Percentiles rank a stretch among this genome's conserved stretches.
Conservation (phyloP, 176 grass and related monocot genomes). For the Oryza australiensis region DNA sequence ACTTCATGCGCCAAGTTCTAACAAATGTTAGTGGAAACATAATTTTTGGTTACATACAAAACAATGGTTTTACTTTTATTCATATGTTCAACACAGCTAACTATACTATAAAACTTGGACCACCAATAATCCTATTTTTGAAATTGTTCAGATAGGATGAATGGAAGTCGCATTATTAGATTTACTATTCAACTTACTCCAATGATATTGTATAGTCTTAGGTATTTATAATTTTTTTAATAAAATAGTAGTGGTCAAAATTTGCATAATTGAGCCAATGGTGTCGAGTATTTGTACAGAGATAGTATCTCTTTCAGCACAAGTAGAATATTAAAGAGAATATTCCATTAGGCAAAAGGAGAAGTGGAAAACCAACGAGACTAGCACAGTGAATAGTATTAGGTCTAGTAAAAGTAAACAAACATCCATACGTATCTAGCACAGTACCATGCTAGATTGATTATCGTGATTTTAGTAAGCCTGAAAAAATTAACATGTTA, state of each 20-base stretch:
- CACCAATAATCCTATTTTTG: neutral
- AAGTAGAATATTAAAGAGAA: constrained; percentile 27
- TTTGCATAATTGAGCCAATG: neutral
- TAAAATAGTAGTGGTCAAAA: neutral
- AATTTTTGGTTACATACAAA: neutral
- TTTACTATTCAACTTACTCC: neutral
- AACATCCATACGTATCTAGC: neutral
- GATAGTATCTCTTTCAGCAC: constrained; percentile 1
- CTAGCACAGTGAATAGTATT: neutral
- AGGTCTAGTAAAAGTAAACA: neutral
- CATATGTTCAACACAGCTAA: neutral
- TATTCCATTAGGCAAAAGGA: neutral
- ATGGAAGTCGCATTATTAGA: neutral
- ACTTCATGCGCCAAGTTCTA: neutral
- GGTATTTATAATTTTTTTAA: neutral
- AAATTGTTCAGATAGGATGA: no score
- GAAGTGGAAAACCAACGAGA: neutral
- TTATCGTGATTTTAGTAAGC: neutral
- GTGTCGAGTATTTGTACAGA: neutral
- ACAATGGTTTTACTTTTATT: constrained; percentile 12
- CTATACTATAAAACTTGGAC: neutral
- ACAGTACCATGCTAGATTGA: neutral
- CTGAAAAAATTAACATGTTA: neutral
- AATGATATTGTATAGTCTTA: neutral
- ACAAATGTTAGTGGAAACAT: neutral